Conservation (phyloP, 352 stramenopile genomes). For the Globisporangium takayamanum region DNA sequence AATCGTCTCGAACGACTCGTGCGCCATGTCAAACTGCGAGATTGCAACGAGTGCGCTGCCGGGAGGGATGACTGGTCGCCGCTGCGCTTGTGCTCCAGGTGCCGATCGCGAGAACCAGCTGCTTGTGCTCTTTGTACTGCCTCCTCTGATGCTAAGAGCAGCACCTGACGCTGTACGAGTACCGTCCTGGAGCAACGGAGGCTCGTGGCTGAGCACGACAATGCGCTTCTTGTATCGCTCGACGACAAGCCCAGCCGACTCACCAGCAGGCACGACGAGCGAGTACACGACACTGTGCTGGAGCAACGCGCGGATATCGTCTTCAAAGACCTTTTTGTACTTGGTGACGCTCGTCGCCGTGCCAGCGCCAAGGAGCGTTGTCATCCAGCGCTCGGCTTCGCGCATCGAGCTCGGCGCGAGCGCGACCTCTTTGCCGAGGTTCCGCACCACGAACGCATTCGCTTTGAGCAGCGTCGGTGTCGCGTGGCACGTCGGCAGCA, state of each 20-base stretch:
- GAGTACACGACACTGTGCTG: slow-evolving; percentile 45
- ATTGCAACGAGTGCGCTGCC: slow-evolving; percentile 54
- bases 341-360: slow-evolving; percentile 18
- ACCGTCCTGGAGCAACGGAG: background rate
- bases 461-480: slow-evolving; percentile 36
- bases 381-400: slow-evolving; percentile 45
- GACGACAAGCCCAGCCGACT: slow-evolving; percentile 32
- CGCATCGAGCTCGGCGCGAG: slow-evolving; percentile 31
- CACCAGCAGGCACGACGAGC: slow-evolving; percentile 23
- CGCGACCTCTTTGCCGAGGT: slow-evolving; percentile 38
- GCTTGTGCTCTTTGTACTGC: too few relatives aligned
- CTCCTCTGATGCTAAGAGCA: too few relatives aligned
- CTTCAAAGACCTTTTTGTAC: slow-evolving; percentile 44
- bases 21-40: slow-evolving; percentile 48
- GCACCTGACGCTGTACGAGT: too few relatives aligned
- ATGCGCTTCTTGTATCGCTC: slow-evolving; percentile 58
- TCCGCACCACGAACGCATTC: slow-evolving; percentile 48
- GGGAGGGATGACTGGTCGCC: slow-evolving; percentile 23
- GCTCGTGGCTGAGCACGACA: slow-evolving; percentile 48
- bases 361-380: slow-evolving; percentile 25
- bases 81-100: background rate
- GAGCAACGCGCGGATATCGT: slow-evolving; percentile 39
- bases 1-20: slow-evolving; percentile 65
- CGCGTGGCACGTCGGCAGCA: slow-evolving; percentile 44
- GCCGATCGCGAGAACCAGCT: background rate